phyloP scores from a whole-genome alignment of 371 early-diverging fungal genomes.

The Rhizopus sp. region DNA sequence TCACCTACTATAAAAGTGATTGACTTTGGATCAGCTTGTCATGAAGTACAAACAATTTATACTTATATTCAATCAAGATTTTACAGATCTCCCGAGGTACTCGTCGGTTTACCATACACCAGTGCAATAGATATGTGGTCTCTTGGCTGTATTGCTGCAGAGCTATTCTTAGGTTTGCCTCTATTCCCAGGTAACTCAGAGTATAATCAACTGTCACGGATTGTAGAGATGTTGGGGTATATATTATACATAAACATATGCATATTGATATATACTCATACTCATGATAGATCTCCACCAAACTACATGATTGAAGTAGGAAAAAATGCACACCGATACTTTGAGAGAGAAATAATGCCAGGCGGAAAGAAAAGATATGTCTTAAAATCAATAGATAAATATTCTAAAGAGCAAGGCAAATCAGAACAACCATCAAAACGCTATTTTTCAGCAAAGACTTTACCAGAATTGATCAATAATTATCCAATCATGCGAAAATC shows the following conservation, averaged over 20 bases:
- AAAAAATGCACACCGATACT: conserved; percentile 82
- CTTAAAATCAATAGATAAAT: conserved; percentile 83
- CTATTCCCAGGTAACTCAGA: conserved; percentile 98
- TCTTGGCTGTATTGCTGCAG: conserved; percentile 97
- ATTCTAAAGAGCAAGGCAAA: conserved; percentile 72
- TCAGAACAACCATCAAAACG: conserved; percentile 89
- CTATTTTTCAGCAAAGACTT: conserved; percentile 82
- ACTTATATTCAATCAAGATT: conserved; percentile 98
- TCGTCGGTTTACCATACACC: conserved; percentile 86
- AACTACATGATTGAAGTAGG: conserved; percentile 91
- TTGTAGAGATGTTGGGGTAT: conserved; percentile 89
- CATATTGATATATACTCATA: not conserved
- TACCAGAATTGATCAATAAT: conserved; percentile 82
- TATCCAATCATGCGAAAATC: conserved; percentile 83
- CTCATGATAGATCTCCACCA: conserved; percentile 67
- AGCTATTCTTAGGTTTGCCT: conserved; percentile 90
- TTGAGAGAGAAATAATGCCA: conserved; percentile 57
- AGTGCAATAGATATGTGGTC: conserved; percentile 99
- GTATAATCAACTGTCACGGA: conserved; percentile 89
- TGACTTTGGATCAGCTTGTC: conserved; percentile 98
- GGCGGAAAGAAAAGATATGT: conserved; percentile 61
- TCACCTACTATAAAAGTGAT: conserved; percentile 95
- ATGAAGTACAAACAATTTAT: conserved; percentile 87
- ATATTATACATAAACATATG: not conserved
- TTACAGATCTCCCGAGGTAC: conserved; percentile 97